Percentiles rank a stretch among this genome's conserved stretches.
phyloP scores from a whole-genome alignment of 1,284 basidiomycete genomes.

The Leccinum fallax region DNA sequence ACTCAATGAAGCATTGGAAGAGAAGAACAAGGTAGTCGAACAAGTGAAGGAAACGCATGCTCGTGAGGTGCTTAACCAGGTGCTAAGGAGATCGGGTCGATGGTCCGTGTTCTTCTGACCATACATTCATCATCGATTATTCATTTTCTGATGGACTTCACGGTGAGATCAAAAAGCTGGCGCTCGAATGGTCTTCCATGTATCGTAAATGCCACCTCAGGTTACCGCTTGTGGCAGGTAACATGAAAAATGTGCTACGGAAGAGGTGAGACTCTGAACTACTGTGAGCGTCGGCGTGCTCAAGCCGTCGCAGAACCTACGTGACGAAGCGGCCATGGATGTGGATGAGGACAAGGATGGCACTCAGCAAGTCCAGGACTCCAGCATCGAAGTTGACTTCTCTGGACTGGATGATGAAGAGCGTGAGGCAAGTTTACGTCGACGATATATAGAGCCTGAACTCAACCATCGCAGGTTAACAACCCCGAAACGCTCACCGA shows the following conservation, averaged over 20 bases:
- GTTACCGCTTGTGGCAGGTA: constrained; percentile 78
- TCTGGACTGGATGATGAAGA: constrained; percentile 82
- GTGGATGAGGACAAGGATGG: constrained; percentile 82
- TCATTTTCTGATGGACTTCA: constrained; percentile 34
- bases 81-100: constrained; percentile 88
- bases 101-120: constrained; percentile 44
- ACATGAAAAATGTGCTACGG: constrained; percentile 88
- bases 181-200: constrained; percentile 82
- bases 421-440: constrained; percentile 54
- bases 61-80: constrained; percentile 80
- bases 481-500: constrained; percentile 69
- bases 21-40: constrained; percentile 73
- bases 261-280: constrained; percentile 67
- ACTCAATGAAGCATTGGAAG: constrained; percentile 67
- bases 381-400: constrained; percentile 92
- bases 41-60: constrained; percentile 71
- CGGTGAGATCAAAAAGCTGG: constrained; percentile 91
- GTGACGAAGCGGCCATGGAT: constrained; percentile 88
- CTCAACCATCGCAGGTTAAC: constrained; percentile 53
- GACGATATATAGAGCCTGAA: neutral
- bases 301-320: constrained; percentile 59
- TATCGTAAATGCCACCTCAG: constrained; percentile 92
- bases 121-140: neutral
- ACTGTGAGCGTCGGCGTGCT: constrained; percentile 1
- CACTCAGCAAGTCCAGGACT: constrained; percentile 76